A percentile compares a stretch with the other conserved stretches of the same genome.
Conservation (phyloP, 2,329 filamentous ascomycete genomes). For the Aspergillus calidoustus region DNA sequence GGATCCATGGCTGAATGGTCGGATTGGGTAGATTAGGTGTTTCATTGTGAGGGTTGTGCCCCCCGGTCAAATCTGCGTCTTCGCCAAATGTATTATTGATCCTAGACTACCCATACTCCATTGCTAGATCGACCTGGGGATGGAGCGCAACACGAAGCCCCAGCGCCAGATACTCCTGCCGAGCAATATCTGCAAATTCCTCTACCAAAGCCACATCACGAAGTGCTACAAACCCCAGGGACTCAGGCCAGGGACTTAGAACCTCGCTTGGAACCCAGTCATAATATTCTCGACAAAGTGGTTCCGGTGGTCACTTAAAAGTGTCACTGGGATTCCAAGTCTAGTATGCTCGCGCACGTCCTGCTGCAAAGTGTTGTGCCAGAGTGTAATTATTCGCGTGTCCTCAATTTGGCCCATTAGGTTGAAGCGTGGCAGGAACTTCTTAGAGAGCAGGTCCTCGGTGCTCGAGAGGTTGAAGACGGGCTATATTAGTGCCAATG, state of each 20-base stretch:
- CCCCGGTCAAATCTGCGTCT: neutral
- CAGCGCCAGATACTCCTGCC: constrained; percentile 49
- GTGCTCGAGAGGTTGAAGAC: neutral
- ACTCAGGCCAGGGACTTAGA: constrained; percentile 59
- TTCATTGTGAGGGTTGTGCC: neutral
- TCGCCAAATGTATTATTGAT: constrained; percentile 9
- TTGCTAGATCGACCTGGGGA: constrained; percentile 9
- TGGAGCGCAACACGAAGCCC: constrained; percentile 11
- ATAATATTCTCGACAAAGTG: constrained; percentile 28
- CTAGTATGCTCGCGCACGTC: neutral
- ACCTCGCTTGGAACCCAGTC: constrained; percentile 49
- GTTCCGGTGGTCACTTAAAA: neutral
- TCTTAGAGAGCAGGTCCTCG: neutral
- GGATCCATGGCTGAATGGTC: constrained; percentile 26
- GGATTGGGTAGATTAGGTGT: neutral
- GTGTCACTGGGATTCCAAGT: constrained; percentile 7
- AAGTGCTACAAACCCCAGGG: constrained; percentile 56
- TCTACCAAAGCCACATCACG: constrained; percentile 50
- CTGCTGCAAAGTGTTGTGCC: constrained; percentile 1
- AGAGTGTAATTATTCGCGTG: neutral
- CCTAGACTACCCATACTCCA: neutral
- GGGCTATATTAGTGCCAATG: neutral
- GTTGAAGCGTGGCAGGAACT: constrained; percentile 9
- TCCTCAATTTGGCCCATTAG: too few species aligned
- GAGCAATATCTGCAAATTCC: constrained; percentile 54